These are phyloP conservation scores for Fomitopsis serialis DNA, from an alignment of 768 basidiomycete species.

Conservation along the genomic window DNA sequence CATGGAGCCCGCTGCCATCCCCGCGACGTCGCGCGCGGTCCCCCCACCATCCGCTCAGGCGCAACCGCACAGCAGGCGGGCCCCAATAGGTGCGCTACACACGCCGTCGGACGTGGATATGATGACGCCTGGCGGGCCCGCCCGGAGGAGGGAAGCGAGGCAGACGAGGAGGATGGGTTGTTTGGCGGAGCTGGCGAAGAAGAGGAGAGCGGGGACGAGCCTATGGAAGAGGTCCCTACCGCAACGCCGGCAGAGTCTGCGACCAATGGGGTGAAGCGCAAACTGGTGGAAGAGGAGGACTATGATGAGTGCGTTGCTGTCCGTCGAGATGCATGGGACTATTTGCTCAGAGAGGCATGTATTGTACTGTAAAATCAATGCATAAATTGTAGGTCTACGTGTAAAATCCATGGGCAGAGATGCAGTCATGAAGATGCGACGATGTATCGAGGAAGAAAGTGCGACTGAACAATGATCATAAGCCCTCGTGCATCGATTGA, in stretches of 20 bases:
- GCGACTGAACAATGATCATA: conserved; percentile 4
- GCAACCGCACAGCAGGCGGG: conserved; percentile 6
- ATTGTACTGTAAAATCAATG: not conserved
- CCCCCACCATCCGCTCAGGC: conserved; percentile 11
- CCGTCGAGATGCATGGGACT: not conserved
- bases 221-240: conserved; percentile 71
- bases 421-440: conserved; percentile 19
- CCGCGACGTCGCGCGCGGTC: conserved; percentile 13
- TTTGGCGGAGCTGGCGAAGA: conserved; percentile 79
- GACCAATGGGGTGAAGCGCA: conserved; percentile 63
- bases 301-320: conserved; percentile 48
- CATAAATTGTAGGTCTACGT: not conserved
- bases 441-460: conserved; percentile 12
- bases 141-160: conserved; percentile 52
- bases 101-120: conserved; percentile 71
- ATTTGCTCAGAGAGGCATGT: not conserved
- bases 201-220: conserved; percentile 50
- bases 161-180: conserved; percentile 74
- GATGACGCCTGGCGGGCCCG: conserved; percentile 32
- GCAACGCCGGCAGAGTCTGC: conserved; percentile 26
- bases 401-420: conserved; percentile 14
- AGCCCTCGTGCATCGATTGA: conserved; percentile 17
- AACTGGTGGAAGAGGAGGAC: conserved; percentile 83
- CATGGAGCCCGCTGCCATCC: conserved; percentile 65
- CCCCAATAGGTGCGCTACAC: conserved; percentile 42